Conservation (phyloP, 208 protist species). For the Leishmania tropica region DNA sequence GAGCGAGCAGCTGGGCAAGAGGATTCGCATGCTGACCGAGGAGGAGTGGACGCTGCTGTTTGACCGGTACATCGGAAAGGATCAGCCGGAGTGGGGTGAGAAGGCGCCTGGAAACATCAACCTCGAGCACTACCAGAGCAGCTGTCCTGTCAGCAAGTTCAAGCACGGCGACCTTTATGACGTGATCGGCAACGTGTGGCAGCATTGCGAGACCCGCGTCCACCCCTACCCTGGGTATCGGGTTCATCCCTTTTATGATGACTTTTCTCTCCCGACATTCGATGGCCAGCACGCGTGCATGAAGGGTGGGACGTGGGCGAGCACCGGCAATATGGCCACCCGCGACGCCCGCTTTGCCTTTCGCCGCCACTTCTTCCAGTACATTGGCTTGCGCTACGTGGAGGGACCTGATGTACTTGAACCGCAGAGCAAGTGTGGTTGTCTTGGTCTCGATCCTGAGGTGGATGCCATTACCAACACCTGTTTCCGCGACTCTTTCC, state of each 20-base stretch:
- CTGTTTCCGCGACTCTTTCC: constrained; percentile 69
- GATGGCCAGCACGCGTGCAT: constrained; percentile 95
- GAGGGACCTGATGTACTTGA: constrained; percentile 59
- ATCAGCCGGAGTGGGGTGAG: constrained; percentile 73
- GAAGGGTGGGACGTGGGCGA: constrained; percentile 95
- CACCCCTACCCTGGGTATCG: constrained; percentile 92
- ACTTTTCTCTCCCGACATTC: constrained; percentile 97
- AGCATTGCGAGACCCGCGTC: constrained; percentile 92
- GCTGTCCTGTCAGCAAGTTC: constrained; percentile 85
- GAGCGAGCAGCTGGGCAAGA: constrained; percentile 74
- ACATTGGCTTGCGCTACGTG: constrained; percentile 93
- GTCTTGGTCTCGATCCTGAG: constrained; percentile 77
- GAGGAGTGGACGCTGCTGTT: constrained; percentile 89
- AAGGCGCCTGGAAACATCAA: constrained; percentile 88
- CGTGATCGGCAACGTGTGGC: constrained; percentile 96
- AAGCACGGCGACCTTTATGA: constrained; percentile 89
- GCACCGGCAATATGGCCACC: constrained; percentile 95
- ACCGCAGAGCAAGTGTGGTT: constrained; percentile 19
- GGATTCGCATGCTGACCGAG: constrained; percentile 90
- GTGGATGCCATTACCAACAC: constrained; percentile 79
- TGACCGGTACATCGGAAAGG: constrained; percentile 79
- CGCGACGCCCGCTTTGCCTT: constrained; percentile 94
- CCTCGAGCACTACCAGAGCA: constrained; percentile 85
- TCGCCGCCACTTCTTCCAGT: constrained; percentile 97
- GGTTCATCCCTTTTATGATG: constrained; percentile 95